Evolutionary conservation across 176 grass and related monocot species (phyloP), one percentile per base, ranked within the genome.

Genomic region (Areca catechu): DNA sequence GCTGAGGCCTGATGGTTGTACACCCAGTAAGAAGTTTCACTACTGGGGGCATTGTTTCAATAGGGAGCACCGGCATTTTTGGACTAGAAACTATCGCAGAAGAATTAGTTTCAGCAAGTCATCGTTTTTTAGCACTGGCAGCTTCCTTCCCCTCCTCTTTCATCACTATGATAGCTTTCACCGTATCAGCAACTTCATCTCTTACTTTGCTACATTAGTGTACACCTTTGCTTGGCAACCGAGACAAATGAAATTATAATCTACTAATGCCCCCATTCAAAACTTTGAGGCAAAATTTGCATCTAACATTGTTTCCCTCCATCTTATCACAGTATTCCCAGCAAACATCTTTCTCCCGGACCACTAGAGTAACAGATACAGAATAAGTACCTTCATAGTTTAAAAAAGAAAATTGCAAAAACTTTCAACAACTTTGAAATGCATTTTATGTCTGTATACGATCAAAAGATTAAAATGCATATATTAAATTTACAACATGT

Each of bases 311-410:
- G 73, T 97, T 97, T 56, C 86, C 92, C 3, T 91, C 92, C 64
- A 96, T 67, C 58, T 96, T 96, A 54, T 96, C 86, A 25, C 92
- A 87, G 61, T 91, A 97, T 75, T 97, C 92, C 86, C 83, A 91
- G 69, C 92, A 97, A 55, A 67, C 78, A 77, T 97, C 86, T 77
- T 67, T 97, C 62, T 97, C 92, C 69, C 81, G 77, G 58, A 96
- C 86, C 88, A 81, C 78, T 75, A 52, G 52, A 57, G 54, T 9
- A 52, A 4, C 30, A 15, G 65, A 56, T 54, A 29, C 64, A 67
- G 24, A 37, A 7, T 20, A 50, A 67, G 37, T 19, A 12, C 5
- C 4, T 15, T n/a, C 54, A 9, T 34, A 10, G 7, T 34, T 34
- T 34, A 9, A 34, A 34, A 30, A 24, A 20, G 59, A 16, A 58